These are phyloP conservation scores for Microthlaspi erraticum DNA, from an alignment of 345 rosid species.

Conservation along the genomic window DNA sequence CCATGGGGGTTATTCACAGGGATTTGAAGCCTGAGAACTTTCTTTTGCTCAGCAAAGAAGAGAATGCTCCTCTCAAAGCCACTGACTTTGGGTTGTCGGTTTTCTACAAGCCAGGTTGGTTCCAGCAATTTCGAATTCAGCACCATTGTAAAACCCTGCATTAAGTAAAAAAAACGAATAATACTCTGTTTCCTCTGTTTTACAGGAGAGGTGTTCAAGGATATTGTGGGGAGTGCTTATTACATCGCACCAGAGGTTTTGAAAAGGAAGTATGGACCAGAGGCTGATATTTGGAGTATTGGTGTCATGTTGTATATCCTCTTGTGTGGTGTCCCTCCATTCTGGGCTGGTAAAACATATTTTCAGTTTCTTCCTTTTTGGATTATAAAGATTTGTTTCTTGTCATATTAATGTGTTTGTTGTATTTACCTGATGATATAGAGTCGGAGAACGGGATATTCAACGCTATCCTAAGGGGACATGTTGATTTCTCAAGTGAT, in stretches of 20 bases:
- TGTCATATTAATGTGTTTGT: constrained; percentile 6
- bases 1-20: constrained; percentile 75
- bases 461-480: constrained; percentile 62
- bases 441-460: constrained; percentile 69
- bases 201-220: constrained; percentile 68
- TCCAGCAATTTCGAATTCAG: neutral
- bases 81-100: constrained; percentile 75
- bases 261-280: constrained; percentile 70
- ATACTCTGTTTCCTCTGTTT: neutral
- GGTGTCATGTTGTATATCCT: constrained; percentile 76
- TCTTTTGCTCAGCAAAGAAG: constrained; percentile 65
- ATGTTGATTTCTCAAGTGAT: constrained; percentile 62
- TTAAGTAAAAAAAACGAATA: neutral
- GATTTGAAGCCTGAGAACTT: constrained; percentile 83
- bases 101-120: constrained; percentile 80
- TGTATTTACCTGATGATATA: constrained; percentile 34
- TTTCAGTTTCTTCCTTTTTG: neutral
- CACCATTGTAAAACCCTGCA: constrained; percentile 13
- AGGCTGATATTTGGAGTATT: constrained; percentile 75
- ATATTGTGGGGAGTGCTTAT: constrained; percentile 81
- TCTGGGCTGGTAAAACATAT: constrained; percentile 68
- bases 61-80: constrained; percentile 69
- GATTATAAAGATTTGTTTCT: neutral
- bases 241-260: constrained; percentile 83
- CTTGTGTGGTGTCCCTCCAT: constrained; percentile 72